Evolutionary conservation across 2,329 filamentous ascomycete species (phyloP).

Genomic region (Paracorniculantispora psalliotae): DNA sequence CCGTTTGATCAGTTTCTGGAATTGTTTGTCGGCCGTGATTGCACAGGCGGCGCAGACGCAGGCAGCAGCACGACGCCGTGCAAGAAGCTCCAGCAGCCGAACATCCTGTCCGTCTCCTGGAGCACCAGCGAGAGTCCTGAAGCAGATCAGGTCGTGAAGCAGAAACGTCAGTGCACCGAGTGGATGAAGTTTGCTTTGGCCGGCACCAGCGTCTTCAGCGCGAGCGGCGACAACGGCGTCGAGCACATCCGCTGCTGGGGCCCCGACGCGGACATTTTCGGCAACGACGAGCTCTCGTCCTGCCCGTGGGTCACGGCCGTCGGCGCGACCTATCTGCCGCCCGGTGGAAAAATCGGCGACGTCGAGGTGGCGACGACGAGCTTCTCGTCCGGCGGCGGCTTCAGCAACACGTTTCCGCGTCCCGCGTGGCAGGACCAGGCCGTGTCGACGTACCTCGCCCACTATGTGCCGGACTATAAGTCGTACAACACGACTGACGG

Average conservation of each 20-base stretch:
- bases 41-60: slow-evolving; percentile 38
- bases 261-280: slow-evolving; percentile 19
- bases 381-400: slow-evolving; percentile 26
- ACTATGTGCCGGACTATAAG: slow-evolving; percentile 32
- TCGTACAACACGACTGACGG: slow-evolving; percentile 25
- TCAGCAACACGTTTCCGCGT: slow-evolving; percentile 40
- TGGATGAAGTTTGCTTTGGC: slow-evolving; percentile 43
- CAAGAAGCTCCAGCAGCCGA: slow-evolving; percentile 17
- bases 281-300: slow-evolving; percentile 33
- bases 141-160: not conserved
- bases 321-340: slow-evolving; percentile 43
- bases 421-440: slow-evolving; percentile 43
- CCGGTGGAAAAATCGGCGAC: slow-evolving; percentile 37
- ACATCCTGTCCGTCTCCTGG: slow-evolving; percentile 39
- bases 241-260: slow-evolving; percentile 21
- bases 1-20: slow-evolving; percentile 34
- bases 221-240: slow-evolving; percentile 37
- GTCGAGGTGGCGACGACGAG: slow-evolving; percentile 40
- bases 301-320: slow-evolving; percentile 45
- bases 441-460: slow-evolving; percentile 29
- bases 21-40: slow-evolving; percentile 41
- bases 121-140: slow-evolving; percentile 39
- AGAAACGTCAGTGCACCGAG: slow-evolving; percentile 34
- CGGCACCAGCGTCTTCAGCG: slow-evolving; percentile 36
- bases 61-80: slow-evolving; percentile 16